Conservation (phyloP, 148 eudicot genomes). For the Rhododendron simsii region DNA sequence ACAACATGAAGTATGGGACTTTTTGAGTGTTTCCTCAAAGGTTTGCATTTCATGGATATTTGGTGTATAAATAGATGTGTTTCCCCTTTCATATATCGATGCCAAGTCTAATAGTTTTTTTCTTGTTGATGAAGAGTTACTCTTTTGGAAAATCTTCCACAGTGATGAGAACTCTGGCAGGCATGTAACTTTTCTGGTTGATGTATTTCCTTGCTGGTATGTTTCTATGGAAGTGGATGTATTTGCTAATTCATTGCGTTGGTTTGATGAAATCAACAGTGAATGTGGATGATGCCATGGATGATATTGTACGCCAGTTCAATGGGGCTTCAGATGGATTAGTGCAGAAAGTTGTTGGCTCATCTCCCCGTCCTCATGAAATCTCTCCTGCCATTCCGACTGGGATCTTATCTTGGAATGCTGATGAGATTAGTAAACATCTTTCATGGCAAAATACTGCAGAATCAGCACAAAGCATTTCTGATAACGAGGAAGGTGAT, state of each 20-base stretch:
- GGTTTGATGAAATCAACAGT: constrained; percentile 35
- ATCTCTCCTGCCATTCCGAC: constrained; percentile 24
- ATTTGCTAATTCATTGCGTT: neutral
- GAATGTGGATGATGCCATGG: constrained; percentile 95
- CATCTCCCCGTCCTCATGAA: constrained; percentile 46
- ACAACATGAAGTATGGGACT: constrained; percentile 99
- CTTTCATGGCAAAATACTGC: constrained; percentile 40
- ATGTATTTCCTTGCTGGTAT: neutral
- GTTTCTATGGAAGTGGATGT: neutral
- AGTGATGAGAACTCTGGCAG: constrained; percentile 90
- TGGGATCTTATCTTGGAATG: constrained; percentile 55
- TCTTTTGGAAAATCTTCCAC: constrained; percentile 89
- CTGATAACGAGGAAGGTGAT: constrained; percentile 65
- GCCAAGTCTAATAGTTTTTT: neutral
- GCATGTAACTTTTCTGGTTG: constrained; percentile 30
- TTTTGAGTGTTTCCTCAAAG: constrained; percentile 86
- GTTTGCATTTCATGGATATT: constrained; percentile 32
- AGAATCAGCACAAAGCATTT: constrained; percentile 50
- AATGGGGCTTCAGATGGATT: constrained; percentile 97
- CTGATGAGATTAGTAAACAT: constrained; percentile 40
- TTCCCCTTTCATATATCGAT: neutral
- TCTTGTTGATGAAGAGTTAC: constrained; percentile 59
- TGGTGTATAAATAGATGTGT: neutral
- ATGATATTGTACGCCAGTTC: constrained; percentile 91
- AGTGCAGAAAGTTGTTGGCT: constrained; percentile 57